Percentiles rank a stretch among this genome's conserved stretches.
Conservation (phyloP, 75 land plant species). For the Selaginella moellendorffii region DNA sequence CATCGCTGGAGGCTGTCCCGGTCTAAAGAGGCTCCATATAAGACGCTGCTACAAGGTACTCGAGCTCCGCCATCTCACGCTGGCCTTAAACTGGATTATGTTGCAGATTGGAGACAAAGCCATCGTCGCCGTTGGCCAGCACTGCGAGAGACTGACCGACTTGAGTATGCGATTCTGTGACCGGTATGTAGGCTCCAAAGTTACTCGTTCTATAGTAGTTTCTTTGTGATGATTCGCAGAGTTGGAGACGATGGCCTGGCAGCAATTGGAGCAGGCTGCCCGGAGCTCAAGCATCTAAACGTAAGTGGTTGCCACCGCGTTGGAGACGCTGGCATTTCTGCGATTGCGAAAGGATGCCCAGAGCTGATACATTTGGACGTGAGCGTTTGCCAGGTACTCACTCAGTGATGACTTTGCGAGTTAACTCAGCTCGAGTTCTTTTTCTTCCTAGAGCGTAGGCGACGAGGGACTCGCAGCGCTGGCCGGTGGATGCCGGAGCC, state of each 20-base stretch:
- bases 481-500: constrained; percentile 50
- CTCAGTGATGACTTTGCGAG: constrained; percentile 14
- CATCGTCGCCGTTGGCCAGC: constrained; percentile 53
- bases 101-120: constrained; percentile 77
- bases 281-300: constrained; percentile 43
- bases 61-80: constrained; percentile 18
- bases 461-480: constrained; percentile 58
- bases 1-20: constrained; percentile 57
- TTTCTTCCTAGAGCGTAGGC: constrained; percentile 39
- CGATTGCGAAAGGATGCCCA: constrained; percentile 75
- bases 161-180: constrained; percentile 76
- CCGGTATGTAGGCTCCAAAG: constrained; percentile 79
- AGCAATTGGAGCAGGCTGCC: constrained; percentile 61
- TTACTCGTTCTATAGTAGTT: constrained; percentile 36
- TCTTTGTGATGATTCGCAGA: constrained; percentile 20
- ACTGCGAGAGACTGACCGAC: constrained; percentile 57
- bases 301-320: constrained; percentile 78
- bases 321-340: constrained; percentile 65
- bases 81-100: constrained; percentile 27
- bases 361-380: constrained; percentile 46
- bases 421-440: not conserved
- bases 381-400: constrained; percentile 72
- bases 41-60: constrained; percentile 81
- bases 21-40: constrained; percentile 69
- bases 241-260: constrained; percentile 76